A percentile compares a stretch with the other conserved stretches of the same genome.
Conservation (phyloP, 208 protist genomes). For the Leishmania tarentolae region DNA sequence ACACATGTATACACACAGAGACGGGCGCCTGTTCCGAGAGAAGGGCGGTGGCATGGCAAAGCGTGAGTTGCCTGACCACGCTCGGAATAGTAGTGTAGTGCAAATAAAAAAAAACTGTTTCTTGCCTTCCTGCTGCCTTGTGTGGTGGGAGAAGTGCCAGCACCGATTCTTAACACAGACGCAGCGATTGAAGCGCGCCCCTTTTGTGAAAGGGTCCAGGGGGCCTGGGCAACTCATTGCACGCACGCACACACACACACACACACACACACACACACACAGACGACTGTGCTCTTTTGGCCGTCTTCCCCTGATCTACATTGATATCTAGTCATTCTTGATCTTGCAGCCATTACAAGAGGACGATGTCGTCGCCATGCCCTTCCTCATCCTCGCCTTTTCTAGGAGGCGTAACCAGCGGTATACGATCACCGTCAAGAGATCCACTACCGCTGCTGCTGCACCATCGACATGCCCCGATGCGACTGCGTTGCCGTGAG, state of each 20-base stretch:
- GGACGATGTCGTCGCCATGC: background rate
- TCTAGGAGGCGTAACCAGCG: background rate
- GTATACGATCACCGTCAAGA: background rate
- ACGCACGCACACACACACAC: background rate
- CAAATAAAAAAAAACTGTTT: background rate
- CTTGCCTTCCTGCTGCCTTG: background rate
- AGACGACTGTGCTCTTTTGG: background rate
- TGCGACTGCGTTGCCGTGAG: background rate
- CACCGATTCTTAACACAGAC: background rate
- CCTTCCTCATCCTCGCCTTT: background rate
- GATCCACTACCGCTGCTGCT: background rate
- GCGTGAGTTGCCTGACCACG: background rate
- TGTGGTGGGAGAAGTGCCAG: background rate
- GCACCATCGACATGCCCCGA: background rate
- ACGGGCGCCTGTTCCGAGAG: background rate
- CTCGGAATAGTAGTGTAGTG: background rate
- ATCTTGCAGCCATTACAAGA: background rate
- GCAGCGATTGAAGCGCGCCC: background rate
- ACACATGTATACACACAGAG: background rate
- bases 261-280: background rate
- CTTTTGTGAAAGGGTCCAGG: background rate
- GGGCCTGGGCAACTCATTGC: background rate
- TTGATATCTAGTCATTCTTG: background rate
- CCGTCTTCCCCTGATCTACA: background rate
- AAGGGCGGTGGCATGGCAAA: background rate